Percentiles rank a stretch among this genome's conserved stretches.
Evolutionary conservation across 140 eudicot species (phyloP).

Genomic region (Oenanthe javanica): DNA sequence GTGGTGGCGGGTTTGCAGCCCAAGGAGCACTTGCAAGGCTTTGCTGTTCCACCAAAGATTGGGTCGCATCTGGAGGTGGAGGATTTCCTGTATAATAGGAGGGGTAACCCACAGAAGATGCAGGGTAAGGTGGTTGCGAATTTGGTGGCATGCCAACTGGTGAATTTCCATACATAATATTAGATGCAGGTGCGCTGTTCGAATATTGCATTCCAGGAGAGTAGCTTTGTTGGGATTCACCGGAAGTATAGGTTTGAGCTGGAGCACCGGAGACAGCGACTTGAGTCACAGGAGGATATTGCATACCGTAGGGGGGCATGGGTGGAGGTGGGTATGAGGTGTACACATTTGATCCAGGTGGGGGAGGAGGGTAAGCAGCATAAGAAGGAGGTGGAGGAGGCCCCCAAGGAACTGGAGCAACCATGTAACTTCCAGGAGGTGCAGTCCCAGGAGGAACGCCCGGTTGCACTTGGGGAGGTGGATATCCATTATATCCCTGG

Average conservation of each 20-base stretch:
- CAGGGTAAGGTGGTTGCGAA: slow-evolving; percentile 26
- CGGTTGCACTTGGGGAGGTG: slow-evolving; percentile 59
- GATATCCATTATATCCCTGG: slow-evolving; percentile 48
- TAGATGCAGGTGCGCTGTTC: slow-evolving; percentile 20
- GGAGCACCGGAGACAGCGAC: slow-evolving; percentile 27
- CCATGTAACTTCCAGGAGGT: slow-evolving; percentile 56
- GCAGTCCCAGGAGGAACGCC: slow-evolving; percentile 62
- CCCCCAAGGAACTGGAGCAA: slow-evolving; percentile 78
- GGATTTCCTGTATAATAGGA: slow-evolving; percentile 33
- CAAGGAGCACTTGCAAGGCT: slow-evolving; percentile 37
- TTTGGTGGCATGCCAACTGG: slow-evolving; percentile 27
- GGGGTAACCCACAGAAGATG: slow-evolving; percentile 30
- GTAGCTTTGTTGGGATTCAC: slow-evolving; percentile 35
- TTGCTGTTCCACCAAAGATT: slow-evolving; percentile 29
- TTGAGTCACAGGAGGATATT: slow-evolving; percentile 46
- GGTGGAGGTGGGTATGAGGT: slow-evolving; percentile 44
- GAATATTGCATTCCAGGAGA: slow-evolving; percentile 27
- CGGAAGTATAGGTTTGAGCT: slow-evolving; percentile 30
- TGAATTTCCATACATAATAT: slow-evolving; percentile 17
- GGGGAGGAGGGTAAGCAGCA: slow-evolving; percentile 61
- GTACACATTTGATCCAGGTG: slow-evolving; percentile 53
- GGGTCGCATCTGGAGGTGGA: slow-evolving; percentile 35
- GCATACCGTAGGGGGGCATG: slow-evolving; percentile 50
- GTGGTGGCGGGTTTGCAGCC: slow-evolving; percentile 33
- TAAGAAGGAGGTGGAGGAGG: slow-evolving; percentile 64